A percentile compares a stretch with the other conserved stretches of the same genome.
These are phyloP conservation scores for Elaphomyces granulatus DNA, from an alignment of 495 filamentous ascomycete species.

Conservation along the genomic window DNA sequence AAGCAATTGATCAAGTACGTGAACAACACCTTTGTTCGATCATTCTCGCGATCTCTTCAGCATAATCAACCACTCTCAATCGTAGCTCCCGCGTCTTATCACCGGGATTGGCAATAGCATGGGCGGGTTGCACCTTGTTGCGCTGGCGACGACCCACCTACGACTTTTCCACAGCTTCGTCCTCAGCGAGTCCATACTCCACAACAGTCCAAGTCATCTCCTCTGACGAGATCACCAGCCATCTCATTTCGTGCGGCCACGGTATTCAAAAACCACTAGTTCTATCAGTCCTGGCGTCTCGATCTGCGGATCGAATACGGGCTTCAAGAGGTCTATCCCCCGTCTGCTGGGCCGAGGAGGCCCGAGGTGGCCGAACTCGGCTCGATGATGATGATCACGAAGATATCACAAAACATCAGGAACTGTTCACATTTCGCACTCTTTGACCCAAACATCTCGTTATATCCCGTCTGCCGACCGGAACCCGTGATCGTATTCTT, in stretches of 20 bases:
- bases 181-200: slow-evolving; percentile 34
- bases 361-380: too few species aligned
- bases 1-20: too few species aligned
- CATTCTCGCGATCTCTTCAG: slow-evolving; percentile 52
- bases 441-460: too few species aligned
- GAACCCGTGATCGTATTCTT: too few species aligned
- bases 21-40: slow-evolving; percentile 57
- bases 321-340: not conserved
- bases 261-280: slow-evolving; percentile 32
- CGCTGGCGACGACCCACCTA: slow-evolving; percentile 42
- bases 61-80: slow-evolving; percentile 51
- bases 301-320: slow-evolving; percentile 24
- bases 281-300: slow-evolving; percentile 47
- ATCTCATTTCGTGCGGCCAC: slow-evolving; percentile 28
- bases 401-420: too few species aligned
- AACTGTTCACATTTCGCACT: too few species aligned
- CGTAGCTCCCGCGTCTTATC: slow-evolving; percentile 49
- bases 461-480: too few species aligned
- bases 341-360: too few species aligned
- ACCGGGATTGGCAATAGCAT: slow-evolving; percentile 59
- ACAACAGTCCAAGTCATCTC: not conserved
- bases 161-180: slow-evolving; percentile 48
- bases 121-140: slow-evolving; percentile 43
- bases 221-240: slow-evolving; percentile 41
- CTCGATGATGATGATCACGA: too few species aligned